Base-by-base conservation (phyloP, 2,329 filamentous ascomycete species). In the Talaromyces piceae region DNA sequence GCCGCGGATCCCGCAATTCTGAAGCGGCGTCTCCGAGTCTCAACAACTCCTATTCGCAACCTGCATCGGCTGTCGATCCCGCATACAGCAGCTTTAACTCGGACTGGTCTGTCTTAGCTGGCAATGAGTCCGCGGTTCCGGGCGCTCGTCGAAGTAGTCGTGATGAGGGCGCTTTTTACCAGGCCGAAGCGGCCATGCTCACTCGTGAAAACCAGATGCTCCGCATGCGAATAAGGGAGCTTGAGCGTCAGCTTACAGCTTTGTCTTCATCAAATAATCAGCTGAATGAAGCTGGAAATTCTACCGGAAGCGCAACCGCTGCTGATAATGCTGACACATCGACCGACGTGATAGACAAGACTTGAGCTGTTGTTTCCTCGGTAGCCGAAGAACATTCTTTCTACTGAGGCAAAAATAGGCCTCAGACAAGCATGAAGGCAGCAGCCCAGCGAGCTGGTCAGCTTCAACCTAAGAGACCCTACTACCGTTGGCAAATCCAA, bases 201-300 rank as follows among this genome's bases (percentile, higher is more conserved):
- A 67, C 65, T 8, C 64, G 74, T 37, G 74, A 77, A 53, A 77
- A 77, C 49, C 71, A 73, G 53, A 73, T 77, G 64, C 61, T 77
- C 31, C 67, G 69, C 20, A 64, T 70, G 55, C 63, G 74, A 11
- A 74, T 77, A 47, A 67, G 72, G 30, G 74, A 77, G 53, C 58
- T 77, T 54, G 72, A 54, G 48, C 49, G 52, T 20, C 52, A 54
- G n/a, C 48, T 54, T 11, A 28, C 37, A 23, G 48, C 45, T 16
- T 23, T 54, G 37, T 50, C 47, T 46, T 28, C 51, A 25, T 20
- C 44, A 37, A 18, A 22, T 26, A 41, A 41, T 4, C 20, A 47
- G 18, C 9, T 20, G 6, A 28, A 33, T 26, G 23, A 20, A 13
- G 7, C n/a, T 47, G 28, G 18, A 22, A 2, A 6, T 2, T 2